These are phyloP conservation scores for Xylaria scruposa DNA, from an alignment of 495 filamentous ascomycete species.

Conservation along the genomic window DNA sequence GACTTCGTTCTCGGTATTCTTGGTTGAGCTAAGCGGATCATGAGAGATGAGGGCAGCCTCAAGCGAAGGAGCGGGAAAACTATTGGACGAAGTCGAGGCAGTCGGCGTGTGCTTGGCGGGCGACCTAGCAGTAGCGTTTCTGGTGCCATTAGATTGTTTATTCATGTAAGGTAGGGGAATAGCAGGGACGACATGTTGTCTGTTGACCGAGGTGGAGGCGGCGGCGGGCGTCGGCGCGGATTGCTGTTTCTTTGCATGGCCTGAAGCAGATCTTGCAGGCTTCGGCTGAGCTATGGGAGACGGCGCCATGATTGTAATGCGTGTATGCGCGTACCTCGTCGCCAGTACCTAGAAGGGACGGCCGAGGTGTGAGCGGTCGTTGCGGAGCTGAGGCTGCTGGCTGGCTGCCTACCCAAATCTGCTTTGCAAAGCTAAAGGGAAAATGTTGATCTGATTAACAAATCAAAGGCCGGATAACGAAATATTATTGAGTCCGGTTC, in stretches of 20 bases:
- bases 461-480: conserved; percentile 14
- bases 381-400: conserved; percentile 6
- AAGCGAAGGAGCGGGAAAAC: conserved; percentile 42
- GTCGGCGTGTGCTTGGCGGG: conserved; percentile 24
- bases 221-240: conserved; percentile 10
- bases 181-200: conserved; percentile 45
- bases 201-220: conserved; percentile 25
- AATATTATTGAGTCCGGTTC: conserved; percentile 25
- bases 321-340: conserved; percentile 4
- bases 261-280: conserved; percentile 34
- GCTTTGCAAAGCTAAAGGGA: not conserved
- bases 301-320: conserved; percentile 35
- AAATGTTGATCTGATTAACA: conserved; percentile 9
- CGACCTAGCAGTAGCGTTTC: conserved; percentile 26
- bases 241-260: conserved; percentile 34
- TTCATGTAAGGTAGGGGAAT: conserved; percentile 49
- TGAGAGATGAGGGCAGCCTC: conserved; percentile 39
- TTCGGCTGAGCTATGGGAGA: conserved; percentile 32
- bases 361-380: not conserved
- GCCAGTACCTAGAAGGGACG: conserved; percentile 2
- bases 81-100: conserved; percentile 34
- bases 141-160: conserved; percentile 34
- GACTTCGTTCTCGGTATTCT: conserved; percentile 32
- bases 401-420: not conserved
- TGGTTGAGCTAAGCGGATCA: conserved; percentile 28